These are phyloP conservation scores for Melanomma pulvis-pyrius DNA, from an alignment of 495 filamentous ascomycete species.

Conservation along the genomic window DNA sequence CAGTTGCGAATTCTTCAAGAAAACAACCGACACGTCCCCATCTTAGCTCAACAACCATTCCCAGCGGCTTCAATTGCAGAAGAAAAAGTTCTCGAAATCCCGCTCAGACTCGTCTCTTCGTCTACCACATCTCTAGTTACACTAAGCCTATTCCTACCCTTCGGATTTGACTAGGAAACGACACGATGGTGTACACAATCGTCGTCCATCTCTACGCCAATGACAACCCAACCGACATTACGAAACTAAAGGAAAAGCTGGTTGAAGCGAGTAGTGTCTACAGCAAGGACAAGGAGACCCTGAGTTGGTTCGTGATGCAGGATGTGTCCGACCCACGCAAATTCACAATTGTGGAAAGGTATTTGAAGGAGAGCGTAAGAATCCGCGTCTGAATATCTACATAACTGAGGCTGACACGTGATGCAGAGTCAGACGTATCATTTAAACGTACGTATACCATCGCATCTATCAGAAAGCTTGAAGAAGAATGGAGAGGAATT, in stretches of 20 bases:
- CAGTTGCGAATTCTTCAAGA: neutral
- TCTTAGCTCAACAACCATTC: neutral
- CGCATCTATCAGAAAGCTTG: neutral
- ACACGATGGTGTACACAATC: conserved; percentile 61
- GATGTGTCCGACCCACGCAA: conserved; percentile 63
- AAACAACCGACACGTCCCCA: neutral
- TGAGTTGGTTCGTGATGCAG: conserved; percentile 72
- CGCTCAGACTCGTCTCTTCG: too few species aligned
- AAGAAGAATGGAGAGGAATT: neutral
- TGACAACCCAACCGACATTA: conserved; percentile 59
- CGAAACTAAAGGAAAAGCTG: conserved; percentile 66
- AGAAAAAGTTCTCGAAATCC: too few species aligned
- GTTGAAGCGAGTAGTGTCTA: conserved; percentile 67
- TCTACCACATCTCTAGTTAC: too few species aligned
- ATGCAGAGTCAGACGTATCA: conserved; percentile 61
- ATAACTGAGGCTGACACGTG: conserved; percentile 24
- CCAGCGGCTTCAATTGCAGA: too few species aligned
- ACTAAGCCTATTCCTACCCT: neutral
- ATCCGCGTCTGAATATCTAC: neutral
- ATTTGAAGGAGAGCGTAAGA: conserved; percentile 56
- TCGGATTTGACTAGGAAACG: too few species aligned
- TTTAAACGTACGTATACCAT: conserved; percentile 43
- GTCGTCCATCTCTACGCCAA: conserved; percentile 67
- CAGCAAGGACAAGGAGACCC: conserved; percentile 66
- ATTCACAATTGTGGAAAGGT: conserved; percentile 72